These are phyloP conservation scores for Tolypocladium cylindrosporum DNA, from an alignment of 2,329 filamentous ascomycete species.

Conservation along the genomic window DNA sequence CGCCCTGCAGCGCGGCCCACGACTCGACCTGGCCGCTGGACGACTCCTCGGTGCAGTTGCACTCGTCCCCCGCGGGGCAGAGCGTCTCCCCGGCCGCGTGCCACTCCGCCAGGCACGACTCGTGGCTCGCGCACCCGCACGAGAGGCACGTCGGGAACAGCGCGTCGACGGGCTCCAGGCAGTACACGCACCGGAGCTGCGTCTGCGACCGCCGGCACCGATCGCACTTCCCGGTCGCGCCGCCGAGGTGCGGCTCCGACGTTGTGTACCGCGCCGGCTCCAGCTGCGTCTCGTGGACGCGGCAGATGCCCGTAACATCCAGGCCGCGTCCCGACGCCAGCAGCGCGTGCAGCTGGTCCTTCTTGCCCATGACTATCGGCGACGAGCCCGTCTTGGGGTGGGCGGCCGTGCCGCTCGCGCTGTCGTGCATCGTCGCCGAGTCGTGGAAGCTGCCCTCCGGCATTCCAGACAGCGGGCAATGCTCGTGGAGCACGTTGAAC, in stretches of 20 bases:
- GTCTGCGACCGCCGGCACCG: slow-evolving; percentile 45
- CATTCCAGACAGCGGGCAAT: slow-evolving; percentile 16
- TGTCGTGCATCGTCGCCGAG: slow-evolving; percentile 28
- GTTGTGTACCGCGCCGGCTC: slow-evolving; percentile 44
- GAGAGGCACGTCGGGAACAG: slow-evolving; percentile 52
- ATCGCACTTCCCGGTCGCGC: slow-evolving; percentile 38
- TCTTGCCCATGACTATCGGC: slow-evolving; percentile 47
- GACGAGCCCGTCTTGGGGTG: slow-evolving; percentile 31
- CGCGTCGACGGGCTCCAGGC: slow-evolving; percentile 48
- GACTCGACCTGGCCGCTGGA: slow-evolving; percentile 48
- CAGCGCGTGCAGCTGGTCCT: slow-evolving; percentile 40
- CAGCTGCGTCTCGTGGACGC: slow-evolving; percentile 51
- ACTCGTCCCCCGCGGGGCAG: slow-evolving; percentile 57
- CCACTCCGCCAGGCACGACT: slow-evolving; percentile 49
- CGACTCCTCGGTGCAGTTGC: slow-evolving; percentile 49
- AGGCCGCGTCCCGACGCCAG: slow-evolving; percentile 45
- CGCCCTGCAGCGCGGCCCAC: slow-evolving; percentile 39
- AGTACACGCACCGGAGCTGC: slow-evolving; percentile 53
- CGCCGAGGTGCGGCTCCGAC: slow-evolving; percentile 26
- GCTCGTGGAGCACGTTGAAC: slow-evolving; percentile 52
- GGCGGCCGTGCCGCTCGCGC: slow-evolving; percentile 20
- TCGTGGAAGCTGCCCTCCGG: slow-evolving; percentile 23
- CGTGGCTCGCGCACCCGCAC: slow-evolving; percentile 53
- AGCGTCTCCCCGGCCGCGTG: slow-evolving; percentile 43
- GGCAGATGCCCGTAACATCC: slow-evolving; percentile 53